These are phyloP conservation scores for Postia placenta DNA, from an alignment of 768 basidiomycete species.

Conservation along the genomic window DNA sequence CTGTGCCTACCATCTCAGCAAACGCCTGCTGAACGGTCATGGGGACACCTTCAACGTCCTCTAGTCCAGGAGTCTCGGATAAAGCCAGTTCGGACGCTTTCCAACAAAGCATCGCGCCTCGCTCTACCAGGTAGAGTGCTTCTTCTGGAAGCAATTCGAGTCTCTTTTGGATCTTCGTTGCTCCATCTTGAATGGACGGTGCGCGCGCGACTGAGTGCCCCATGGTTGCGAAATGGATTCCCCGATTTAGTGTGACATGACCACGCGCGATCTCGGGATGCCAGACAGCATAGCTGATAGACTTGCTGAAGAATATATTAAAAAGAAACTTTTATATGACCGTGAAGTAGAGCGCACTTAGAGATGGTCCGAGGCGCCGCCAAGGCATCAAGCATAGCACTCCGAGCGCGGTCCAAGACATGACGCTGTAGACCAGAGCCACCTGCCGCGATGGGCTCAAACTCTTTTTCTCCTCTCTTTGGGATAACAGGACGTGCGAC, in stretches of 20 bases:
- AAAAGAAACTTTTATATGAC: background rate
- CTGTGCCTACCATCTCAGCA: conserved; percentile 74
- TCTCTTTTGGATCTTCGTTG: conserved; percentile 48
- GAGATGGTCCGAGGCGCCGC: conserved; percentile 67
- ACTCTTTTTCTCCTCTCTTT: conserved; percentile 96
- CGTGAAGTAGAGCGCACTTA: conserved; percentile 40
- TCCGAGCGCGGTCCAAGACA: conserved; percentile 70
- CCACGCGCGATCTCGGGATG: conserved; percentile 56
- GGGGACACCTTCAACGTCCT: conserved; percentile 49
- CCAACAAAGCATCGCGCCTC: conserved; percentile 85
- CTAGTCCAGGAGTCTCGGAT: conserved; percentile 18
- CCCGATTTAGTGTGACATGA: conserved; percentile 66
- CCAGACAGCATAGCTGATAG: conserved; percentile 80
- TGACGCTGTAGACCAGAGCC: conserved; percentile 77
- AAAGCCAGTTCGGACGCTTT: conserved; percentile 34
- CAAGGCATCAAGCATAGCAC: conserved; percentile 85
- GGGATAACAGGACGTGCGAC: conserved; percentile 70
- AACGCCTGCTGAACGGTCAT: conserved; percentile 93
- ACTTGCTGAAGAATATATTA: conserved; percentile 50
- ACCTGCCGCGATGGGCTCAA: conserved; percentile 66
- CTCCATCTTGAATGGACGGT: conserved; percentile 20
- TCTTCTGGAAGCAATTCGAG: conserved; percentile 93
- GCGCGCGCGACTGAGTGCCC: conserved; percentile 69
- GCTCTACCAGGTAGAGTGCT: conserved; percentile 86
- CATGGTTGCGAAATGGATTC: conserved; percentile 77